A percentile compares a stretch with the other conserved stretches of the same genome.
These are phyloP conservation scores for Apiospora kogelbergensis DNA, from an alignment of 2,329 filamentous ascomycete species.

Conservation along the genomic window DNA sequence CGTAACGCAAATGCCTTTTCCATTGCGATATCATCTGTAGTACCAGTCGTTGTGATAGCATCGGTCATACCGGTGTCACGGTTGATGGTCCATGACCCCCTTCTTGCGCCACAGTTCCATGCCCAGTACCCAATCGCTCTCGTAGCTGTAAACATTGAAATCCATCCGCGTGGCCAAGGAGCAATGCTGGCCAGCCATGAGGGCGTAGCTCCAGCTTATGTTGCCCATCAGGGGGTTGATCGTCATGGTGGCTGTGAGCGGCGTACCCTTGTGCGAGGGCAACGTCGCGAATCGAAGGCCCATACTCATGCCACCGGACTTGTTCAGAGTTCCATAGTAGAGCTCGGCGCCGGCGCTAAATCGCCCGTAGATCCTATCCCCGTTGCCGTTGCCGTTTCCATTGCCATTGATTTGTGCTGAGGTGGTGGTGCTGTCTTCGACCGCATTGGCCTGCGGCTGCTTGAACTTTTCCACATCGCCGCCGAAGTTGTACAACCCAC, in stretches of 20 bases:
- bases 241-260: conserved; percentile 90
- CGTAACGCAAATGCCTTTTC: conserved; percentile 20
- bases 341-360: conserved; percentile 91
- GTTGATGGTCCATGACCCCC: conserved; percentile 40
- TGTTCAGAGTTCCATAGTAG: conserved; percentile 94
- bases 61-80: conserved; percentile 27
- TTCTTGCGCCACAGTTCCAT: conserved; percentile 86
- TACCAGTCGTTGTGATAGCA: not conserved
- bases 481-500: conserved; percentile 94
- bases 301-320: conserved; percentile 86
- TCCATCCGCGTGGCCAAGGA: conserved; percentile 89
- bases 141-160: conserved; percentile 98
- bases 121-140: conserved; percentile 88
- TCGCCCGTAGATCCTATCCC: conserved; percentile 70
- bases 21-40: not conserved
- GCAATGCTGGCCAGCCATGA: conserved; percentile 79
- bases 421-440: conserved; percentile 13
- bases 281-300: conserved; percentile 89
- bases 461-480: conserved; percentile 54
- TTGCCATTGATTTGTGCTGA: conserved; percentile 18
- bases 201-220: conserved; percentile 86
- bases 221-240: conserved; percentile 94
- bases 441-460: conserved; percentile 16
- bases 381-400: conserved; percentile 35
- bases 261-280: conserved; percentile 77